Evolutionary conservation across 257 asterid species (phyloP), one percentile per base, ranked within the genome.

Genomic region (Fraxinus pennsylvanica): DNA sequence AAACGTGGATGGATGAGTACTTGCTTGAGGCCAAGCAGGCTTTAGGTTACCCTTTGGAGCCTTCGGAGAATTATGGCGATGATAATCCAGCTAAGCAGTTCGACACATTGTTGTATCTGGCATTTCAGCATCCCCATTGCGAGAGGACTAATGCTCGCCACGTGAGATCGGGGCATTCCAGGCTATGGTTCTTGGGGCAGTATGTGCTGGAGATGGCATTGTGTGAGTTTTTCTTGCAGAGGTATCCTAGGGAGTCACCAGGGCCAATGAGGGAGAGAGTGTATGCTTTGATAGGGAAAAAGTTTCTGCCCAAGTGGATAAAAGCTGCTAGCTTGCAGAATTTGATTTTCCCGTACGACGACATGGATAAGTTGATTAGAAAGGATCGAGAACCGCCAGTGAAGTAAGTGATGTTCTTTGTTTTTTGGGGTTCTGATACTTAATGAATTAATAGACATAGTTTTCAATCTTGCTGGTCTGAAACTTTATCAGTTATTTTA

Each of bases 211-310:
- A 96, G 76, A 73, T 92, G 84, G 97, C 94, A 0, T 71, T 93
- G 83, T 93, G 99, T 73, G 99, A 96, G 87, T 93, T 93, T 84
- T 92, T 91, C 89, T 59, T 96, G 94, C 98, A 96, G 81, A 81
- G 97, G 71, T 96, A 93, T 77, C 98, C 98, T 8, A 90, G 97
- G 89, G 99, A 96, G 57, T 91, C 98, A 0, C 98, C 99, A 0
- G 97, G 98, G 25, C 99, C 98, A 3, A 92, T 93, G 98, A 90
- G 99, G 90, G 99, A 96, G 87, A 90, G 99, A 81, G 97, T 92
- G 45, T 96, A 81, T 84, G 95, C 95, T 38, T 36, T 96, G 82
- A 92, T 92, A 76, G 99, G 99, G 87, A 96, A 96, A 89, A 92
- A 94, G 86, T 93, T 75, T 81, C 76, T 93, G 85, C 99, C 99